Base-by-base conservation (phyloP, 2,329 filamentous ascomycete species). In the Fusarium tupiense region DNA sequence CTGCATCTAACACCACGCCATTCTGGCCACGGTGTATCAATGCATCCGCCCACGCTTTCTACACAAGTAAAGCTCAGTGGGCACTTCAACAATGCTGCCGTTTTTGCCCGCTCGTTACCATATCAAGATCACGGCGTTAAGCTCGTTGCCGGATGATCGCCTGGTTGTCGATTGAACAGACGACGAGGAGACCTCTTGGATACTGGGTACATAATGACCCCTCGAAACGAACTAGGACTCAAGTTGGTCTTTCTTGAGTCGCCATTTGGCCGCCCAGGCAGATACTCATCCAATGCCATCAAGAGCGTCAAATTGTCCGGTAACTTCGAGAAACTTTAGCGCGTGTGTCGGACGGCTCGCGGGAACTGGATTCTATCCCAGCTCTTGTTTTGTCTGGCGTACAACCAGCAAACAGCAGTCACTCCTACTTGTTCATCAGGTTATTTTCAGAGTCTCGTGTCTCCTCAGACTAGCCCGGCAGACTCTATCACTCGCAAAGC, bases 101-200 rank as follows among this genome's bases (percentile, higher is more conserved):
- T 2, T 5, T 24, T 35, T 5, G 2, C 3, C 10, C 5, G 2
- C 20, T 24, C 1, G 1, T 35, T 6, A 8, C 6, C 8, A 16
- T 16, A 0, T 8, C 16, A 1, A 26, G 19, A 3, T 12, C 19
- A 22, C 6, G 5, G 22, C 4, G 2, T 20, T 20, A 2, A 8
- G 2, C 14, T 52, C 17, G 12, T 7, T 10, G 12, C 8, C 2
- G 8, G 11, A 24, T 13, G 19, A 6, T 8, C 49, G 4, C 3
- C 33, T 10, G n/a, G 5, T 16, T 12, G n/a, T 37, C 19, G 4
- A 26, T 20, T 37, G 3, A 20, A 22, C n/a, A 16, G 9, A 8
- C 5, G 2, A 22, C 6, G 4, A 17, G 2, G 17, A 37, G 6
- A 4, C 24, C n/a, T 26, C 19, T 20, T 26, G 7, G 12, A 37